phyloP scores from a whole-genome alignment of 345 rosid species.

The Syzygium aqueum region DNA sequence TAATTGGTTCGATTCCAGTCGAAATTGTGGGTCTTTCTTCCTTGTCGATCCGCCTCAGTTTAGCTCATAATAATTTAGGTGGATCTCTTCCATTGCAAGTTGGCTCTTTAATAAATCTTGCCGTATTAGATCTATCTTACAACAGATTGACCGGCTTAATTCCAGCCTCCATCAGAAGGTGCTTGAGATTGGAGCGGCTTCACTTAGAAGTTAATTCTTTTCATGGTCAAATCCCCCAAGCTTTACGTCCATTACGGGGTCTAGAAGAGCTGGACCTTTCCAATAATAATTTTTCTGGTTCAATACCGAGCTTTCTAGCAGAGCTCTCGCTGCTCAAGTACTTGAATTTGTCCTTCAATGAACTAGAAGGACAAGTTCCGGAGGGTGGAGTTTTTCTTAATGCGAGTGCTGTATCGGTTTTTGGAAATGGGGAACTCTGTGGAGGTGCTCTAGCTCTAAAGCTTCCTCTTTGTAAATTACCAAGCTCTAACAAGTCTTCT shows the following conservation, averaged over 20 bases:
- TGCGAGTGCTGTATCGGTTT: neutral
- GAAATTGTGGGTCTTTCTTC: neutral
- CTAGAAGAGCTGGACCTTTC: neutral
- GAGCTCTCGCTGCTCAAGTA: neutral
- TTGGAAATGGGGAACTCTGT: neutral
- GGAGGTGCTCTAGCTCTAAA: accelerated
- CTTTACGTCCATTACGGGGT: neutral
- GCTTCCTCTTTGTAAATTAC: neutral
- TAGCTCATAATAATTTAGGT: neutral
- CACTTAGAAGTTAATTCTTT: neutral
- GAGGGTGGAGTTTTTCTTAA: neutral
- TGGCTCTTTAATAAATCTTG: neutral
- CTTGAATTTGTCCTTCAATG: neutral
- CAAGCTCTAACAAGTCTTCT: neutral
- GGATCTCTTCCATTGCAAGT: neutral
- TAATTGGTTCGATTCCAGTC: neutral
- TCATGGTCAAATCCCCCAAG: neutral
- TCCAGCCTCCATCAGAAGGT: neutral
- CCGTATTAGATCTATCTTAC: neutral
- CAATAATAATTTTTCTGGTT: neutral
- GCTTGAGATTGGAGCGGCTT: neutral
- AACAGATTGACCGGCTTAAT: neutral
- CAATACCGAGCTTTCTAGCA: neutral
- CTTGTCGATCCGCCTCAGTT: accelerated
- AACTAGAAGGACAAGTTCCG: neutral